Evolutionary conservation across 129 eudicot genomes (phyloP).

Genomic region (Ambrosia artemisiifolia): DNA sequence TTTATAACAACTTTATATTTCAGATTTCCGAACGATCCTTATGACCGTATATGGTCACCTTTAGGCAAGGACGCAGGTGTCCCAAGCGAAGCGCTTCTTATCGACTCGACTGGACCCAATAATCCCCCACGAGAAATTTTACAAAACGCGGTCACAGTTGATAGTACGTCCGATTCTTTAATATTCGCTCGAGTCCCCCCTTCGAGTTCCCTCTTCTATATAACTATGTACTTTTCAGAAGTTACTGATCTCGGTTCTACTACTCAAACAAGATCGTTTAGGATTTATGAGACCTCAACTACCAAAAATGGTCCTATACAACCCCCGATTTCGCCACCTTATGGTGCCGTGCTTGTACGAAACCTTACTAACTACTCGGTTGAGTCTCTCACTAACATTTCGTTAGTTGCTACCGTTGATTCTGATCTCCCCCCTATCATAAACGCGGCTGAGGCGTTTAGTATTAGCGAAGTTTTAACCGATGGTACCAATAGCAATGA

Average conservation of each 20-base stretch:
- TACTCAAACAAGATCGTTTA: conserved; percentile 30
- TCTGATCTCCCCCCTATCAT: conserved; percentile 36
- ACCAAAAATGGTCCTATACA: not conserved
- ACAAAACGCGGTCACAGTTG: conserved; percentile 17
- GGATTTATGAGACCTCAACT: conserved; percentile 12
- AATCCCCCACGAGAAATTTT: conserved; percentile 25
- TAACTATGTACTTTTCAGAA: conserved; percentile 31
- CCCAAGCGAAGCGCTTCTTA: not conserved
- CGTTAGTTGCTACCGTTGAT: conserved; percentile 20
- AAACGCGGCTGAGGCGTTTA: conserved; percentile 33
- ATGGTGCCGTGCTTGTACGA: conserved; percentile 4
- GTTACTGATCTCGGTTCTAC: conserved; percentile 23
- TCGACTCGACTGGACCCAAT: conserved; percentile 9
- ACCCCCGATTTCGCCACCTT: conserved; percentile 24
- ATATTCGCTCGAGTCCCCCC: conserved; percentile 9
- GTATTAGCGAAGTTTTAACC: conserved; percentile 20
- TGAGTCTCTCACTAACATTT: conserved; percentile 12
- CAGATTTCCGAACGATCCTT: conserved; percentile 25
- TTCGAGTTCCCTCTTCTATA: not conserved
- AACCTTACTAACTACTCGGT: not conserved
- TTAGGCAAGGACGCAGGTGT: not conserved
- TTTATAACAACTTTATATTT: not conserved
- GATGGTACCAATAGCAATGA: conserved; percentile 35
- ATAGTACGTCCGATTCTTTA: conserved; percentile 11
- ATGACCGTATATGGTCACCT: conserved; percentile 38